Evolutionary conservation across 73 alveolate species (phyloP).

Genomic region (Effrenium voratum): DNA sequence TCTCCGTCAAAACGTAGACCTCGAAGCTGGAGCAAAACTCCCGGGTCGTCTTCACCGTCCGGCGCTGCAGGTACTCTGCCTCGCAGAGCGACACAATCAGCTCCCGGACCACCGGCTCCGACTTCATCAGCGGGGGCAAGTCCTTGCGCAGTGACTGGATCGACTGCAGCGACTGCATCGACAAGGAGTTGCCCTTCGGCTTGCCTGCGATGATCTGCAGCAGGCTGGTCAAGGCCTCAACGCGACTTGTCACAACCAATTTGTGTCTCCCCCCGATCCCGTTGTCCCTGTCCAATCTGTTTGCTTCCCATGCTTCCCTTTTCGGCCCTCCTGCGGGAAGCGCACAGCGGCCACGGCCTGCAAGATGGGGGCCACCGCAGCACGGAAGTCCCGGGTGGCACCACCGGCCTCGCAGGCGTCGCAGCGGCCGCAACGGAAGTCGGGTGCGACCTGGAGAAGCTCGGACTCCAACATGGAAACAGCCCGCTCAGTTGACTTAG

Average conservation of each 20-base stretch:
- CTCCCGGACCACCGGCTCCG: constrained; percentile 15
- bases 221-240: background rate
- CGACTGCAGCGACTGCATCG: background rate
- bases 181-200: background rate
- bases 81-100: background rate
- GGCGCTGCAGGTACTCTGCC: background rate
- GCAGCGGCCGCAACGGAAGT: background rate
- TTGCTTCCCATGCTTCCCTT: background rate
- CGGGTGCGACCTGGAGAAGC: background rate
- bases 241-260: too few relatives aligned
- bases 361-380: constrained; percentile 30
- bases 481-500: background rate
- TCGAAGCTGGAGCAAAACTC: background rate
- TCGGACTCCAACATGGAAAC: too few relatives aligned
- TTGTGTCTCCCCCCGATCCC: too few relatives aligned
- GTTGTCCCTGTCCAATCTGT: too few relatives aligned
- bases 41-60: background rate
- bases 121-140: background rate
- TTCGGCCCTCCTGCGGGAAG: background rate
- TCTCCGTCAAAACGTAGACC: constrained; percentile 11
- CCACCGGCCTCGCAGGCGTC: background rate
- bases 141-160: constrained; percentile 9
- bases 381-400: constrained; percentile 13
- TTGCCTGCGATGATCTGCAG: constrained; percentile 1
- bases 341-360: constrained; percentile 3